Evolutionary conservation across 805 yeast species (phyloP), one percentile per base, ranked within the genome.

Genomic region (Saccharomyces jurei): DNA sequence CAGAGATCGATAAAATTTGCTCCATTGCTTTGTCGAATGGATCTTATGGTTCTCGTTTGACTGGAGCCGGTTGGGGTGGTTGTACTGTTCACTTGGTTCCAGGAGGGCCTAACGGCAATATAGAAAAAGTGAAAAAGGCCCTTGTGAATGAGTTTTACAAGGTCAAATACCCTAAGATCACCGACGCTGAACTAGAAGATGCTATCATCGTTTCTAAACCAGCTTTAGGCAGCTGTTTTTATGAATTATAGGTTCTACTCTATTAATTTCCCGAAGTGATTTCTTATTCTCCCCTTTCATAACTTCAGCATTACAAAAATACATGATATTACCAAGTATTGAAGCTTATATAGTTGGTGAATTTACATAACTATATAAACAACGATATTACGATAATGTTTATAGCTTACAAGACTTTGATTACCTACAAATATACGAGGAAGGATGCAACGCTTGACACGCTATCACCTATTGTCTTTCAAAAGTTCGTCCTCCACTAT

Each of bases 31-130:
- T 73, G 46, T 63, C 58, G 1, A 74, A 78, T 58, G 91, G 90
- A 2, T 73, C 87, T 0, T 74, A 69, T 55, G 90, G 90, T n/a
- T 81, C 87, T 0, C 74, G 91, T 54, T 76, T 83, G n/a, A 84
- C 90, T 4, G 90, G 90, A 25, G 90, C 90, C 8, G 91, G 90
- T 2, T 85, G 83, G 77, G 90, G 90, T 41, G 90, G 90, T 4
- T 80, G 84, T 27, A 75, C 86, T 0, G 86, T 85, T 17, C 88
- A 84, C 64, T 68, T 85, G 54, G 81, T 84, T 5, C 64, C 68
- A 4, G 60, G 59, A 14, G 63, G 62, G 21, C 51, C 59, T 10
- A 53, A 56, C 30, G 58, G 59, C 9, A 58, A 60, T 31, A 65
- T 64, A 13, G 63, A 59, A 49, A 70, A 77, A 2, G 71, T 72